phyloP scores from a whole-genome alignment of 176 grass and related monocot species.

The Zea luxurians region DNA sequence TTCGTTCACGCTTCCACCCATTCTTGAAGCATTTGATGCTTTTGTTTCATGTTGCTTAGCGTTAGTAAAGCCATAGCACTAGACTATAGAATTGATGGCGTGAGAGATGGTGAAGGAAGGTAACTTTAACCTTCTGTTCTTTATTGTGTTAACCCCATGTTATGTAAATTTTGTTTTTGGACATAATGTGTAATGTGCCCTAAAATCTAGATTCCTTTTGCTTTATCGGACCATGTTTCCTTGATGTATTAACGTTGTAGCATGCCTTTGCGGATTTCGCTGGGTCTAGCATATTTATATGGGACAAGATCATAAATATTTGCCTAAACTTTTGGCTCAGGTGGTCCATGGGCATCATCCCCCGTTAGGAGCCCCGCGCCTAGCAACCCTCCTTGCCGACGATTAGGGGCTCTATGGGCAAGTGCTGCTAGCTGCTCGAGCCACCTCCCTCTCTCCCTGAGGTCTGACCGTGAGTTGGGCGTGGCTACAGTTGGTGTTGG shows the following conservation, averaged over 20 bases:
- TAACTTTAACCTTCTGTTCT: slow-evolving; percentile 13
- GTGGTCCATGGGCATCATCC: too few relatives aligned
- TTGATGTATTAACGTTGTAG: neutral
- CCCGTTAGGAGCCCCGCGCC: too few relatives aligned
- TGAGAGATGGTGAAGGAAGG: slow-evolving; percentile 26
- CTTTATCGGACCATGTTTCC: neutral
- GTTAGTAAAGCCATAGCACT: slow-evolving; percentile 48
- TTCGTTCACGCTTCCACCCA: too few relatives aligned
- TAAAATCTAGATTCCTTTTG: slow-evolving; percentile 20
- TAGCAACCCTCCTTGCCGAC: too few relatives aligned
- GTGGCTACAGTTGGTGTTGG: too few relatives aligned
- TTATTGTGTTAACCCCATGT: neutral
- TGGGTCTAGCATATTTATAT: neutral
- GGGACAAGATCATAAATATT: neutral
- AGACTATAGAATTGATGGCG: slow-evolving; percentile 10
- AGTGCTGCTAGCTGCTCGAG: too few relatives aligned
- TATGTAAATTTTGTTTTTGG: slow-evolving; percentile 40
- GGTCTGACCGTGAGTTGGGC: too few relatives aligned
- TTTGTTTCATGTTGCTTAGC: slow-evolving; percentile 69
- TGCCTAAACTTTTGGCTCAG: too few relatives aligned
- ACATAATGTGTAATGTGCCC: neutral
- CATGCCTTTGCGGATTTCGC: neutral
- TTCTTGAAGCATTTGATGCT: slow-evolving; percentile 53
- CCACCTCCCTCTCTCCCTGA: too few relatives aligned
- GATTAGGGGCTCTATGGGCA: too few relatives aligned